Percentiles rank a stretch among this genome's conserved stretches.
Conservation (phyloP, 495 filamentous ascomycete species). For the Apodospora peruviana region DNA sequence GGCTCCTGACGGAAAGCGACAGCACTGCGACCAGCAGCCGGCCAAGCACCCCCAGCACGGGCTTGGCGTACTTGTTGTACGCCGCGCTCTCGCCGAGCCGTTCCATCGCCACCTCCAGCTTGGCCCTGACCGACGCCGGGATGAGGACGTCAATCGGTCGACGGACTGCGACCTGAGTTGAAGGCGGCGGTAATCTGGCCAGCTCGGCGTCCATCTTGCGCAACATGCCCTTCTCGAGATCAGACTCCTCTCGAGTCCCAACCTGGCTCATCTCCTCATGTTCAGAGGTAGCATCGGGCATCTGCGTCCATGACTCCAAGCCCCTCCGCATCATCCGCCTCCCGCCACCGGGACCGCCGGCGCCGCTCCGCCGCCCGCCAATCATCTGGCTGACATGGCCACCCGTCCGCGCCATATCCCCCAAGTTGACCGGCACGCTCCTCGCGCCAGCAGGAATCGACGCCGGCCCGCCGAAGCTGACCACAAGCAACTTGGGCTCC, state of each 20-base stretch:
- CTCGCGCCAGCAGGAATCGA: background rate
- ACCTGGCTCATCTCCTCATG: background rate
- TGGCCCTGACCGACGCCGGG: background rate
- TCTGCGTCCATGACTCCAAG: no score
- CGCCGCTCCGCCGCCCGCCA: constrained; percentile 1
- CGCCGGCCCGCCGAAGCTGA: constrained; percentile 47
- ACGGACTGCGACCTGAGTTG: background rate
- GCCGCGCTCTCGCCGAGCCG: constrained; percentile 7
- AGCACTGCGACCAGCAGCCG: background rate
- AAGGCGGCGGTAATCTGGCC: background rate
- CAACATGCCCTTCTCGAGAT: background rate
- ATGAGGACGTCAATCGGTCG: background rate
- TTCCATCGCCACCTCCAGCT: background rate
- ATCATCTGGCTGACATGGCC: constrained; percentile 1
- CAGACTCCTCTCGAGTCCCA: background rate
- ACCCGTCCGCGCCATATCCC: constrained; percentile 2
- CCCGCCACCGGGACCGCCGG: background rate
- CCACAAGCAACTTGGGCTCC: constrained; percentile 51
- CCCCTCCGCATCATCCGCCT: background rate
- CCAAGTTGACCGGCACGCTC: background rate
- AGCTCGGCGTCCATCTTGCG: background rate
- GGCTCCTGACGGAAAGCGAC: background rate
- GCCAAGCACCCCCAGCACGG: constrained; percentile 1
- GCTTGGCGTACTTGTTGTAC: constrained; percentile 1
- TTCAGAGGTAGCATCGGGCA: background rate